These are phyloP conservation scores for Melastoma candidum DNA, from an alignment of 441 rosid species.

Conservation along the genomic window DNA sequence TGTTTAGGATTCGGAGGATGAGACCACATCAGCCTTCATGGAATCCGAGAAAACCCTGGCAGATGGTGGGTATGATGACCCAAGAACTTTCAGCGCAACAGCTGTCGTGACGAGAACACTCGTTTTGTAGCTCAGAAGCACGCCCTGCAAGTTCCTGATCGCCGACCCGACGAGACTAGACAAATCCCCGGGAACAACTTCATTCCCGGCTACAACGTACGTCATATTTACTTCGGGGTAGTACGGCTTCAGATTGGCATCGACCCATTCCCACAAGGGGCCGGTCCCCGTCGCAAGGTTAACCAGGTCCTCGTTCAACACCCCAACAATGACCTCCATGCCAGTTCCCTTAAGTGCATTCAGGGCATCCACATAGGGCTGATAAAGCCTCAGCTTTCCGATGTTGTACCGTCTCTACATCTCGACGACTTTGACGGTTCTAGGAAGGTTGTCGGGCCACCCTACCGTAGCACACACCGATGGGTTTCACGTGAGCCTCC, in stretches of 20 bases:
- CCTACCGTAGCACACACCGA: conserved; percentile 21
- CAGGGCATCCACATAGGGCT: conserved; percentile 14
- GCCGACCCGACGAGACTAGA: no score
- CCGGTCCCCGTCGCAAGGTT: conserved; percentile 4
- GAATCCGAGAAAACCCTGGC: no score
- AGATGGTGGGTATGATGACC: no score
- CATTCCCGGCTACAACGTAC: no score
- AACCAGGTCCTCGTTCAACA: conserved; percentile 7
- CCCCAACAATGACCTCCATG: conserved; percentile 11
- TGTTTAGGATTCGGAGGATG: no score
- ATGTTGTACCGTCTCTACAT: conserved; percentile 14
- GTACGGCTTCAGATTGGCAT: neutral
- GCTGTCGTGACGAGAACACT: no score
- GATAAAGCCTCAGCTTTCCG: conserved; percentile 10
- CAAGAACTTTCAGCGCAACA: no score
- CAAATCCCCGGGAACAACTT: no score
- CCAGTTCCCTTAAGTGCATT: conserved; percentile 9
- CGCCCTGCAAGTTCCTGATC: no score
- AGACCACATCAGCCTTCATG: no score
- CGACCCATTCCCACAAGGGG: conserved; percentile 12
- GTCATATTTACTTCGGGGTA: neutral
- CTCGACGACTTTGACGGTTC: conserved; percentile 8
- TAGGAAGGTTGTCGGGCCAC: conserved; percentile 15
- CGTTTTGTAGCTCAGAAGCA: no score
- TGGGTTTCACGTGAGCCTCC: neutral